Conservation (phyloP, 257 asterid species). For the Nicotiana noctiflora region DNA sequence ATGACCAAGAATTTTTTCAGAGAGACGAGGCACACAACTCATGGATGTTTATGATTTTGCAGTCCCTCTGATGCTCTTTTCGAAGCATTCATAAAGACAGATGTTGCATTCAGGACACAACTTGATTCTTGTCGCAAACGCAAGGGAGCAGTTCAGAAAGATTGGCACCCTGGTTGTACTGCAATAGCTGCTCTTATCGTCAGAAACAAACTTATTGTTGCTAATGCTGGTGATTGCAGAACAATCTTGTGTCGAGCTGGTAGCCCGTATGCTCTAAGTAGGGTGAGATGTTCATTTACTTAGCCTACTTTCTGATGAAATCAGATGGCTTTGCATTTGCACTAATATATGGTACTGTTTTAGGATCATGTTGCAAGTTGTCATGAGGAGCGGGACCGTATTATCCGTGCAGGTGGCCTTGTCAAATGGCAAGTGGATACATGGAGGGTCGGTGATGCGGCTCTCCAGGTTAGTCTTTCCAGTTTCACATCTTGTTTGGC, state of each 20-base stretch:
- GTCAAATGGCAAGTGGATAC: constrained; percentile 90
- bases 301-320: neutral
- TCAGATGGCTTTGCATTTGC: neutral
- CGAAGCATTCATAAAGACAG: constrained; percentile 76
- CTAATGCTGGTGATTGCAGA: constrained; percentile 98
- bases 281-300: constrained; percentile 44
- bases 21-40: neutral
- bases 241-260: constrained; percentile 73
- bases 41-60: constrained; percentile 19
- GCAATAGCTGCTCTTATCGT: constrained; percentile 70
- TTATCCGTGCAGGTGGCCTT: constrained; percentile 55
- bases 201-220: constrained; percentile 67
- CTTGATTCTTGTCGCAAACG: constrained; percentile 42
- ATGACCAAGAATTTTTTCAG: neutral
- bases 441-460: constrained; percentile 93
- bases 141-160: constrained; percentile 55
- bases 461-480: constrained; percentile 67
- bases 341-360: constrained; percentile 25
- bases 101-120: constrained; percentile 68
- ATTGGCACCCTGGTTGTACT: constrained; percentile 94
- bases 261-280: constrained; percentile 63
- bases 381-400: constrained; percentile 83
- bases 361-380: constrained; percentile 97
- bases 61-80: constrained; percentile 70
- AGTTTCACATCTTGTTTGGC: neutral